Evolutionary conservation across 2,329 filamentous ascomycete species (phyloP), one percentile per base, ranked within the genome.

Genomic region (Cordyceps farinosa): DNA sequence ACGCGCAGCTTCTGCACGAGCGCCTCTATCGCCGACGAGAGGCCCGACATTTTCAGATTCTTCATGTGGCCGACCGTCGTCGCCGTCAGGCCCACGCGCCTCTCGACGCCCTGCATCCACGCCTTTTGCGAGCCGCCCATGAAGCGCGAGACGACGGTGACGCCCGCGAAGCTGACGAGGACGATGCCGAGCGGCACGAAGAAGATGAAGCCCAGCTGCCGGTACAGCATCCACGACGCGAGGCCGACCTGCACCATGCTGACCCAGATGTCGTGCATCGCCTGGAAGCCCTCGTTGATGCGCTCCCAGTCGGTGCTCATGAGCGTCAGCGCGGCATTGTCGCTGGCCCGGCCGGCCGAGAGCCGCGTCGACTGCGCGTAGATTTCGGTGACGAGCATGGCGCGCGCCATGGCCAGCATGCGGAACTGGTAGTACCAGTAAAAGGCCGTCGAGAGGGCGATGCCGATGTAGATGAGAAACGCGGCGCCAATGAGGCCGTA

Each of bases 71-170:
- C 71, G 0, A 82, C 72, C 70, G 79, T 74, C 3, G 70, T 70
- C 1, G 74, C 70, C 0, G 79, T 81, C 4, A 76, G 70, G 5
- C 74, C 71, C 5, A 81, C 74, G 5, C 79, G 76, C 45, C 74
- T 71, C 67, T 82, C 75, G 13, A 81, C 77, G 32, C 71, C 74
- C 54, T 77, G 75, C 40, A 79, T 75, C 79, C 79, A 81, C 1
- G 54, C 70, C 38, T 10, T 42, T 32, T 53, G 58, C 13, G 36
- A 29, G 36, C 29, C 40, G 66, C 67, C 65, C 73, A 65, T 70
- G 73, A 38, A 67, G 74, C 13, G 32, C 62, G 69, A 27, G 17
- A 52, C 52, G 5, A 52, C 17, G 6, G 36, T 62, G 1, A 73
- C 52, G 2, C 68, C 9, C 2, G 66, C 32, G 2, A 67, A 66